Conservation (phyloP, 345 rosid species). For the Dipteronia dyeriana region DNA sequence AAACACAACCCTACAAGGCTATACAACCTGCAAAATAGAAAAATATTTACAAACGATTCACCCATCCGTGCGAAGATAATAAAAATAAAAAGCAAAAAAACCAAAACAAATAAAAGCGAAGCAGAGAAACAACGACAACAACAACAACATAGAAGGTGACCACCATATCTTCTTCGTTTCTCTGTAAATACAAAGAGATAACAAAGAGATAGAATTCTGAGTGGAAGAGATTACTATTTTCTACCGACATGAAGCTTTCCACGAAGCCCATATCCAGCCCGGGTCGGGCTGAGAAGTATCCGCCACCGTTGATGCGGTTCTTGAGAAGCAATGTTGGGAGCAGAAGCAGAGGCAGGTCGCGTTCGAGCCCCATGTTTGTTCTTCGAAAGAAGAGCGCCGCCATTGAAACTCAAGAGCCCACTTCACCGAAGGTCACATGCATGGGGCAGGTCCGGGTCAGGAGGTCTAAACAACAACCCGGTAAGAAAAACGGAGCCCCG, state of each 20-base stretch:
- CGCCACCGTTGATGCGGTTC: constrained; percentile 86
- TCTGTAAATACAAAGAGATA: neutral
- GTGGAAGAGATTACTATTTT: neutral
- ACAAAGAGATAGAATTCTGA: neutral
- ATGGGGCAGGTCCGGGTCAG: constrained; percentile 91
- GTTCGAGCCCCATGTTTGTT: constrained; percentile 84
- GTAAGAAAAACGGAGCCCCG: constrained; percentile 22
- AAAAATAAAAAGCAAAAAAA: neutral
- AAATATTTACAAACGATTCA: constrained; percentile 33
- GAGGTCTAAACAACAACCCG: constrained; percentile 54
- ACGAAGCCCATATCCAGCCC: constrained; percentile 80
- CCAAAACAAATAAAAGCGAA: neutral
- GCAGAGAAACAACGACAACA: neutral
- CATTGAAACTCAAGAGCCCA: constrained; percentile 78
- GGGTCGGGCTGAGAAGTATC: constrained; percentile 84
- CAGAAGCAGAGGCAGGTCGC: constrained; percentile 74
- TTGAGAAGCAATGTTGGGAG: constrained; percentile 66
- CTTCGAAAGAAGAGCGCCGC: constrained; percentile 49
- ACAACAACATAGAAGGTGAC: constrained; percentile 15
- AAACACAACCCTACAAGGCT: constrained; percentile 34
- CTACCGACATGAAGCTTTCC: constrained; percentile 53
- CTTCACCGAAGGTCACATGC: constrained; percentile 96
- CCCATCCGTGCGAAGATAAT: constrained; percentile 43
- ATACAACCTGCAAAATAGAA: constrained; percentile 12
- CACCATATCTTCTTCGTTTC: constrained; percentile 20